Percentiles rank a stretch among this genome's conserved stretches.
Conservation (phyloP, 2,329 filamentous ascomycete genomes). For the Fusarium floridanum region DNA sequence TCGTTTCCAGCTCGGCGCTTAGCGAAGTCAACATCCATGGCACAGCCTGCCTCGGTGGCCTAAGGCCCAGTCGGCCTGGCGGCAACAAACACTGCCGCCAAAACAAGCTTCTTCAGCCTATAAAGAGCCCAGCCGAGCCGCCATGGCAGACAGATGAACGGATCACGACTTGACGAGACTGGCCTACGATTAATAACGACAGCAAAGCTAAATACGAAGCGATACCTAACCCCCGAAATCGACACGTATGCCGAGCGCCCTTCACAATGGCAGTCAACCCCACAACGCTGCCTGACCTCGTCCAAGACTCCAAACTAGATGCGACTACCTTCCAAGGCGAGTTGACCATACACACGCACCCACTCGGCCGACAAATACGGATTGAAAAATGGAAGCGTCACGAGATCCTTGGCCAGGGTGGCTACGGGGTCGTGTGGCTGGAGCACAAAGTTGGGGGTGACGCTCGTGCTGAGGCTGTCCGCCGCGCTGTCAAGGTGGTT, state of each 20-base stretch:
- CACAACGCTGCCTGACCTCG: neutral
- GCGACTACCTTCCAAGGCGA: neutral
- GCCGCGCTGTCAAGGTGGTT: neutral
- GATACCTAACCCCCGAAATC: neutral
- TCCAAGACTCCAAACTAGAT: neutral
- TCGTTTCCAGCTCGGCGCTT: no score
- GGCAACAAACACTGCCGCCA: neutral
- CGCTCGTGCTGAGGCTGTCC: neutral
- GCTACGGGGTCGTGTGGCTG: neutral
- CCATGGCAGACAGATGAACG: no score
- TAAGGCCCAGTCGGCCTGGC: neutral
- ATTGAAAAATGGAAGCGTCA: neutral
- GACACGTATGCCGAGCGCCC: neutral
- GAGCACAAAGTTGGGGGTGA: neutral
- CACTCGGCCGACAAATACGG: neutral
- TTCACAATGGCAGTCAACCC: neutral
- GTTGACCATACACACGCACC: neutral
- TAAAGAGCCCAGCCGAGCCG: neutral
- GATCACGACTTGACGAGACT: neutral
- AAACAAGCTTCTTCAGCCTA: neutral
- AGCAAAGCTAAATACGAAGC: neutral
- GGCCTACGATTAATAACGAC: neutral
- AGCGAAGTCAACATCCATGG: neutral
- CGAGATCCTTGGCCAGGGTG: neutral
- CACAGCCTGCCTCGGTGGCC: neutral